A percentile compares a stretch with the other conserved stretches of the same genome.
These are phyloP conservation scores for Ustilago sp. DNA, from an alignment of 1,284 basidiomycete genomes.

Conservation along the genomic window DNA sequence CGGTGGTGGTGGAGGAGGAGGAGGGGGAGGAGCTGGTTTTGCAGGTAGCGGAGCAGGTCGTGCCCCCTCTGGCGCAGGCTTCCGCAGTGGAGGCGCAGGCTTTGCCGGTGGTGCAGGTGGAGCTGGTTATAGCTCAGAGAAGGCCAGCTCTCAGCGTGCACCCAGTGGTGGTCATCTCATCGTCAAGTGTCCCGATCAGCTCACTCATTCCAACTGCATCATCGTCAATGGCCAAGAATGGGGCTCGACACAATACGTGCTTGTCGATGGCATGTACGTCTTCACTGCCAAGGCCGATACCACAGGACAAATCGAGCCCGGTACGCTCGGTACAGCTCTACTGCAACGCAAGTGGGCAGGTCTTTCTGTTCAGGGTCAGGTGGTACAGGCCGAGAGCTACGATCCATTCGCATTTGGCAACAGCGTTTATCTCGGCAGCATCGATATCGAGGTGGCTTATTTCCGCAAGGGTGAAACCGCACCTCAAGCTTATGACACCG, in stretches of 20 bases:
- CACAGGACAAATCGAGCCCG: constrained; percentile 53
- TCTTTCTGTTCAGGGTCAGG: constrained; percentile 62
- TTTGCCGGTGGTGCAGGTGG: constrained; percentile 33
- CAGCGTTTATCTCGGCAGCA: constrained; percentile 62
- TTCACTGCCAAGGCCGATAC: constrained; percentile 62
- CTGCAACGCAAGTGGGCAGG: constrained; percentile 66
- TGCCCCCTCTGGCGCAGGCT: constrained; percentile 20
- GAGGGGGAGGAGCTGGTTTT: constrained; percentile 19
- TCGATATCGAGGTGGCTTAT: constrained; percentile 65
- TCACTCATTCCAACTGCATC: constrained; percentile 63
- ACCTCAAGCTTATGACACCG: constrained; percentile 74
- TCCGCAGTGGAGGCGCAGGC: constrained; percentile 31
- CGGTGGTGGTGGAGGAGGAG: constrained; percentile 10
- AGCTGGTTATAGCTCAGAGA: constrained; percentile 39
- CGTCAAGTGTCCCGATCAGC: constrained; percentile 59
- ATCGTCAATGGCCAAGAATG: constrained; percentile 65
- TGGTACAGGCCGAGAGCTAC: constrained; percentile 60
- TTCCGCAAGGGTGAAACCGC: constrained; percentile 53
- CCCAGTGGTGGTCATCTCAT: constrained; percentile 37
- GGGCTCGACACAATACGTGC: constrained; percentile 63
- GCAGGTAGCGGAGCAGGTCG: constrained; percentile 22
- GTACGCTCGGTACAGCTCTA: constrained; percentile 60
- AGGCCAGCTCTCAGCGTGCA: constrained; percentile 14
- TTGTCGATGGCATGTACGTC: constrained; percentile 63
- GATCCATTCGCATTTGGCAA: constrained; percentile 60